A percentile compares a stretch with the other conserved stretches of the same genome.
Evolutionary conservation across 2,329 filamentous ascomycete genomes (phyloP).

Genomic region (Cladosporium austrohemisphaericum): DNA sequence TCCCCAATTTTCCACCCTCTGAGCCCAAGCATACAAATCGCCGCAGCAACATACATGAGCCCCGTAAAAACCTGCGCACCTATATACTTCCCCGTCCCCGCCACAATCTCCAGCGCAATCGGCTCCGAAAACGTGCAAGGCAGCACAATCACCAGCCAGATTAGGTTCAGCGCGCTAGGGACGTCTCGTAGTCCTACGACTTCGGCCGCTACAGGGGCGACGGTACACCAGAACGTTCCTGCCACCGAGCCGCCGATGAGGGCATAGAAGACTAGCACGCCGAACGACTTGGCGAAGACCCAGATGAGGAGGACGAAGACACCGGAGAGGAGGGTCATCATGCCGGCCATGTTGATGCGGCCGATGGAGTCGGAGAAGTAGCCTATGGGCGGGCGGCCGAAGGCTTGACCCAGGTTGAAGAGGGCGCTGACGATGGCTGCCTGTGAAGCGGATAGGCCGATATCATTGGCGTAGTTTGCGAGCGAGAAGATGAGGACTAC

Average conservation of each 20-base stretch:
- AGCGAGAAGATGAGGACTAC: constrained; percentile 73
- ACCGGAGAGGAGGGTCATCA: constrained; percentile 62
- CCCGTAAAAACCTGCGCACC: constrained; percentile 59
- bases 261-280: constrained; percentile 67
- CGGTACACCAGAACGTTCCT: constrained; percentile 64
- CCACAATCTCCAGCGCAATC: constrained; percentile 54
- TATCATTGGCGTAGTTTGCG: constrained; percentile 65
- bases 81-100: constrained; percentile 49
- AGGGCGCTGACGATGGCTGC: constrained; percentile 69
- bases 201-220: constrained; percentile 68
- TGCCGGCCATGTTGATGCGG: constrained; percentile 66
- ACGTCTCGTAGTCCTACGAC: constrained; percentile 67
- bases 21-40: constrained; percentile 52
- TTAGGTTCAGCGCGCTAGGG: constrained; percentile 65
- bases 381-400: constrained; percentile 70
- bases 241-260: constrained; percentile 63
- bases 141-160: constrained; percentile 67
- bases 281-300: constrained; percentile 65
- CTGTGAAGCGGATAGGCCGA: constrained; percentile 64
- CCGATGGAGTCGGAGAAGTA: constrained; percentile 68
- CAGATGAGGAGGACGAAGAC: constrained; percentile 68
- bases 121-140: constrained; percentile 63
- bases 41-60: constrained; percentile 59
- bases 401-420: constrained; percentile 62
- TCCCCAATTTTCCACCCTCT: constrained; percentile 60